Conservation (phyloP, 257 asterid genomes). For the Solanum habrochaites region DNA sequence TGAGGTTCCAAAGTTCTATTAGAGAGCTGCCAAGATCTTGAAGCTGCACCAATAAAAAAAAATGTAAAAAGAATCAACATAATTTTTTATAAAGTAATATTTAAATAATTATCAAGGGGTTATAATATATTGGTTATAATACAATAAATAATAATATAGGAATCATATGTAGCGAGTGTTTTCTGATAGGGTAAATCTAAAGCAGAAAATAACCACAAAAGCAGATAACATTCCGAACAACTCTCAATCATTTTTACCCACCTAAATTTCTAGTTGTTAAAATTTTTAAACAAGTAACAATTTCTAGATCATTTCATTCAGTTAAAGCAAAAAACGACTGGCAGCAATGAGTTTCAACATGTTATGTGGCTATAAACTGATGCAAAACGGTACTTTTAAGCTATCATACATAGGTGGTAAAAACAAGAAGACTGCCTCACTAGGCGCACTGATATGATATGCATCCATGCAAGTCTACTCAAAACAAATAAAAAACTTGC, state of each 20-base stretch:
- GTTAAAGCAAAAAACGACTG: not conserved
- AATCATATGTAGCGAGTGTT: not conserved
- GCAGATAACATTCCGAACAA: not conserved
- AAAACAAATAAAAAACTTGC: not conserved
- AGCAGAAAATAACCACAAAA: not conserved
- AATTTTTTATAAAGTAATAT: not conserved
- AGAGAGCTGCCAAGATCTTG: slow-evolving; percentile 47
- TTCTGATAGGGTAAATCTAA: not conserved
- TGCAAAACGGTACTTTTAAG: not conserved
- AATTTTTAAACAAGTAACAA: not conserved
- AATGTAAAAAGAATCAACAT: not conserved
- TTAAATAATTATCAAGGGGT: not conserved
- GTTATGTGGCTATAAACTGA: not conserved
- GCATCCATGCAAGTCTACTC: not conserved
- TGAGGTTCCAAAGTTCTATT: slow-evolving; percentile 49
- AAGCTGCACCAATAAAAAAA: slow-evolving; percentile 22
- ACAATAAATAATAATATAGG: not conserved
- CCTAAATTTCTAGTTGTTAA: not conserved
- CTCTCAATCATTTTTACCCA: not conserved
- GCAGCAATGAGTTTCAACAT: not conserved
- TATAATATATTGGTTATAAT: not conserved
- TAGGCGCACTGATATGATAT: not conserved
- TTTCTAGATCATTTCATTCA: not conserved
- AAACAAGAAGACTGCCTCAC: not conserved
- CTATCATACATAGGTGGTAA: not conserved